phyloP scores from a whole-genome alignment of 176 grass and related monocot genomes.

The Olyra latifolia region DNA sequence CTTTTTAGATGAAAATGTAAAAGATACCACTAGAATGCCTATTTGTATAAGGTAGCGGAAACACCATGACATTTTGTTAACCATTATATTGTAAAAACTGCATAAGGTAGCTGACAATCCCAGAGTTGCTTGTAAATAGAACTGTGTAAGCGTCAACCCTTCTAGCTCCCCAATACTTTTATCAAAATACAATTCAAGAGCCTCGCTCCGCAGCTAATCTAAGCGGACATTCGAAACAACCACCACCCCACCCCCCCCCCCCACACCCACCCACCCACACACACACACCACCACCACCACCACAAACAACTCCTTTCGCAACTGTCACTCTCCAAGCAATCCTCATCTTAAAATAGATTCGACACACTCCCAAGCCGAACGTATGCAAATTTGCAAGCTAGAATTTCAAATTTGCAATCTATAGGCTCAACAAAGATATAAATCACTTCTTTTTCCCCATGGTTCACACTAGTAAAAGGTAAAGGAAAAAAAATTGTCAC shows the following conservation, averaged over 20 bases:
- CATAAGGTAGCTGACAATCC: too few relatives aligned
- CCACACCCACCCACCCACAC: too few relatives aligned
- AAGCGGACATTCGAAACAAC: too few relatives aligned
- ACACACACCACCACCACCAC: too few relatives aligned
- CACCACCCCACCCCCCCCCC: too few relatives aligned
- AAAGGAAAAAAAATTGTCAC: constrained; percentile 31
- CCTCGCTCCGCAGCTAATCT: background rate
- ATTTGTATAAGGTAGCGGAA: background rate
- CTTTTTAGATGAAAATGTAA: background rate
- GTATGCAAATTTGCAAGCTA: background rate
- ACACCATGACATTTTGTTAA: background rate
- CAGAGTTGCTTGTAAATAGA: too few relatives aligned
- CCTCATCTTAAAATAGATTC: background rate
- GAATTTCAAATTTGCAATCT: background rate
- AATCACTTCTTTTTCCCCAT: background rate
- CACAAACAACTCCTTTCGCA: background rate
- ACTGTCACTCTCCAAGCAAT: background rate
- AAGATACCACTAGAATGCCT: background rate
- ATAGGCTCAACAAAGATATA: background rate
- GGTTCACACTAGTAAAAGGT: background rate
- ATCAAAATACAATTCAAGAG: background rate
- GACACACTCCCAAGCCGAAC: background rate
- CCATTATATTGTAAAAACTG: background rate
- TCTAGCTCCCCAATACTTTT: background rate
- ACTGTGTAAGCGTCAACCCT: background rate